Base-by-base conservation (phyloP, 345 rosid species). In the Capsella bursapastoris region DNA sequence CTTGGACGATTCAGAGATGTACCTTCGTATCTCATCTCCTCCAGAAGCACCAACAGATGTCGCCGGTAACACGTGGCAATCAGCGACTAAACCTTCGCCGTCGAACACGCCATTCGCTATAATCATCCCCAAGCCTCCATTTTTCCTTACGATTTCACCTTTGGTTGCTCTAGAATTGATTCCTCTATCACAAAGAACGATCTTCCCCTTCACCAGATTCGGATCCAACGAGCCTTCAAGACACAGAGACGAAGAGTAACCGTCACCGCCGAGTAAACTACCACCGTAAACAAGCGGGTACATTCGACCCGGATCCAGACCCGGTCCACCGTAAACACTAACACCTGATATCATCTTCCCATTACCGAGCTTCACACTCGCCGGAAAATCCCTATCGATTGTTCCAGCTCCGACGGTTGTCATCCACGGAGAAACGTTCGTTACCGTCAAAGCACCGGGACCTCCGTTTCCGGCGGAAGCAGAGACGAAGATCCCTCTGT, bases 391-490 rank as follows among this genome's bases (percentile, higher is more conserved):
- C 43, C 97, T 76, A 52, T 95, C 97, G 13, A 87, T 87, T 3
- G 94, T 89, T 15, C 96, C 97, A 0, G 99, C 99, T 31, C 96
- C 98, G 5, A 95, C 86, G 1, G 91, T 88, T 5, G 86, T 86
- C 38, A 92, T 82, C 99, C 99, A 95, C 1, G 96, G 94, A 8
- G 98, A 86, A 27, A 90, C 85, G 58, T 95, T 95, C 0, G 94
- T 90, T 72, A 86, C 99, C 5, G 91, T 88, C 53, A 91, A 78
- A 22, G 85, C 85, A 34, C 92, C 93, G 1, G 99, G 99, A 7
- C 99, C 99, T 9, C 96, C 97, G 49, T 94, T 94, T 0, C 99
- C 99, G 2, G 89, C 99, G 0, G 99, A 90, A 35, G 97, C 87
- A 0, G 98, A 92, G n/a, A 92, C 93, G 29, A 92, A 86, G 7